Conservation (phyloP, 2,329 filamentous ascomycete genomes). For the Rutstroemia sydowiana region DNA sequence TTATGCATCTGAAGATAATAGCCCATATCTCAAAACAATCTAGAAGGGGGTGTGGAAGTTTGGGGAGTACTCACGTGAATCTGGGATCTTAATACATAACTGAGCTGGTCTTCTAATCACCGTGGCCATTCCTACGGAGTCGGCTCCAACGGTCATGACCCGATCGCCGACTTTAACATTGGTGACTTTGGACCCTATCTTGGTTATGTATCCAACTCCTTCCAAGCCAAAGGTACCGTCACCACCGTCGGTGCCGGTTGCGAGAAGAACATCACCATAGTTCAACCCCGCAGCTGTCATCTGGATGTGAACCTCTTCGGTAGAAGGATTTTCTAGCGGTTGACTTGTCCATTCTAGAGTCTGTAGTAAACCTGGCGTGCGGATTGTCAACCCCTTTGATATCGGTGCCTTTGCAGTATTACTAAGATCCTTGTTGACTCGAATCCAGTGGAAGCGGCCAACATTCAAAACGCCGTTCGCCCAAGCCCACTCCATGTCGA, state of each 20-base stretch:
- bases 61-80: neutral
- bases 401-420: neutral
- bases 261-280: neutral
- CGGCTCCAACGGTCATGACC: slow-evolving; percentile 19
- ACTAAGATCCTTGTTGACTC: neutral
- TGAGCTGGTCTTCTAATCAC: neutral
- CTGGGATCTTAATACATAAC: neutral
- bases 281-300: neutral
- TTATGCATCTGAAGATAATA: neutral
- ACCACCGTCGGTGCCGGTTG: slow-evolving; percentile 2
- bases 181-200: slow-evolving; percentile 45
- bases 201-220: slow-evolving; percentile 50
- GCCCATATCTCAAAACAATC: neutral
- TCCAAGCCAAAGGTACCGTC: neutral
- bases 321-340: neutral
- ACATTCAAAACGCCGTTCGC: neutral
- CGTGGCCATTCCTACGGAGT: neutral
- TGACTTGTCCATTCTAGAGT: neutral
- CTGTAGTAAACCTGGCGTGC: neutral
- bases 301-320: neutral
- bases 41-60: neutral
- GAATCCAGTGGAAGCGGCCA: neutral
- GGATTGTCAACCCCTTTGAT: neutral
- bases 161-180: slow-evolving; percentile 46
- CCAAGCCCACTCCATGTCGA: neutral